Base-by-base conservation (phyloP, 1,139 yeast species). In the Candida buenavistaensis region DNA sequence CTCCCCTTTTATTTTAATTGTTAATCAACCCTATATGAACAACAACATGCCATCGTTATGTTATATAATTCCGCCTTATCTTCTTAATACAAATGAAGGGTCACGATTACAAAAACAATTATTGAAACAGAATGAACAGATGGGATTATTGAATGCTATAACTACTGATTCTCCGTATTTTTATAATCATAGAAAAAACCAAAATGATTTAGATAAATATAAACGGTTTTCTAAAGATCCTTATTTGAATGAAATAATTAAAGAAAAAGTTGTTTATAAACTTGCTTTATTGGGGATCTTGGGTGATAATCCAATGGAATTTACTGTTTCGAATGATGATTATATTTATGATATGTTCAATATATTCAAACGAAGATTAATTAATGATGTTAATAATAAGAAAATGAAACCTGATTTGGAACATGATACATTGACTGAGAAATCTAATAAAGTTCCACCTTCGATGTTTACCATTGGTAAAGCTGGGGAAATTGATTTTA, bases 41-140 rank as follows among this genome's bases (percentile, higher is more conserved):
- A 17, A 17, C 19, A 17, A 17, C 7, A 17, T 22, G 14, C 10
- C 26, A 13, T 26, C 40, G 21, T 41, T 52, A 29, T 50, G 57
- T 20, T 65, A 68, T 45, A 54, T 66, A 14, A 64, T 70, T 23
- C 76, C 76, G 2, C 76, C 75, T 3, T 70, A 70, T 44, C 50
- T 70, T 26, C 61, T 69, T 20, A 52, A 64, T 31, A 62, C 75
- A 3, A 55, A 65, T 30, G 46, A 57, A 14, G 76, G 76, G 1
- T 54, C 60, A 5, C 52, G 51, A 30, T 51, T 68, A 11, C 64
- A 63, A 33, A 51, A 48, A 32, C 50, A 54, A 28, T 44, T 69
- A 21, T 38, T 44, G 7, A 33, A 37, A 10, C 38, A 51, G 25
- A 60, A 60, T 38, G 53, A 51, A 14, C 54, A 51, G 24, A 49